Evolutionary conservation across 495 filamentous ascomycete genomes (phyloP).

Genomic region (Neurospora sp.): DNA sequence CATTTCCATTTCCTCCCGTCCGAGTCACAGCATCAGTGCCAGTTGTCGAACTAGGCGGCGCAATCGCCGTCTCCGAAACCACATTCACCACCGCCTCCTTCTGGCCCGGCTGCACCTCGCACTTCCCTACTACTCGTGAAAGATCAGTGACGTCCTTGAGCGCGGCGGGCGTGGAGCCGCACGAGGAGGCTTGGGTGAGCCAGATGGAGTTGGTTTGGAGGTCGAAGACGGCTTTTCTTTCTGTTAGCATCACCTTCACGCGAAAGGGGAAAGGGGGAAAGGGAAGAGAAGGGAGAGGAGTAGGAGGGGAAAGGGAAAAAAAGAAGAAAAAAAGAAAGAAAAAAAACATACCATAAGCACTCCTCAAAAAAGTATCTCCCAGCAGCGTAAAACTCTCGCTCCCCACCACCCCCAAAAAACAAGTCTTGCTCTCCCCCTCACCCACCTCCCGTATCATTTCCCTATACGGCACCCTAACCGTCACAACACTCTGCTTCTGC

Average conservation of each 20-base stretch:
- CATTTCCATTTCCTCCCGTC: not conserved
- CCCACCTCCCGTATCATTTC: slow-evolving; percentile 42
- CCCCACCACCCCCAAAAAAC: slow-evolving; percentile 68
- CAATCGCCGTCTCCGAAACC: not conserved
- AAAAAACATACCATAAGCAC: slow-evolving; percentile 55
- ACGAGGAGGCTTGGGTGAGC: slow-evolving; percentile 36
- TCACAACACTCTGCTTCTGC: slow-evolving; percentile 45
- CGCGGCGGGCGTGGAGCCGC: slow-evolving; percentile 29
- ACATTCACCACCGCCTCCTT: not conserved
- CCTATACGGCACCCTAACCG: slow-evolving; percentile 53
- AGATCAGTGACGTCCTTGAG: slow-evolving; percentile 17
- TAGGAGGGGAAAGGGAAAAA: not conserved
- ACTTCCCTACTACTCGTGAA: slow-evolving; percentile 10
- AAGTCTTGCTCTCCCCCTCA: slow-evolving; percentile 41
- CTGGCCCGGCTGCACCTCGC: slow-evolving; percentile 1
- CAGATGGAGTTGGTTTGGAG: slow-evolving; percentile 34
- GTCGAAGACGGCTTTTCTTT: slow-evolving; percentile 35
- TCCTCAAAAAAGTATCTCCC: slow-evolving; percentile 89
- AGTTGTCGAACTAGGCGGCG: not conserved
- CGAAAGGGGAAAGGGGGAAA: too few relatives aligned
- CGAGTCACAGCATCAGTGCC: not conserved
- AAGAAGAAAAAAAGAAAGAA: too few relatives aligned
- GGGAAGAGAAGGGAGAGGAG: not conserved
- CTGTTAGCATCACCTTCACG: too few relatives aligned
- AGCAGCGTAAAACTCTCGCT: slow-evolving; percentile 56